Conservation (phyloP, 495 filamentous ascomycete species). For the Daldinia vernicosa region DNA sequence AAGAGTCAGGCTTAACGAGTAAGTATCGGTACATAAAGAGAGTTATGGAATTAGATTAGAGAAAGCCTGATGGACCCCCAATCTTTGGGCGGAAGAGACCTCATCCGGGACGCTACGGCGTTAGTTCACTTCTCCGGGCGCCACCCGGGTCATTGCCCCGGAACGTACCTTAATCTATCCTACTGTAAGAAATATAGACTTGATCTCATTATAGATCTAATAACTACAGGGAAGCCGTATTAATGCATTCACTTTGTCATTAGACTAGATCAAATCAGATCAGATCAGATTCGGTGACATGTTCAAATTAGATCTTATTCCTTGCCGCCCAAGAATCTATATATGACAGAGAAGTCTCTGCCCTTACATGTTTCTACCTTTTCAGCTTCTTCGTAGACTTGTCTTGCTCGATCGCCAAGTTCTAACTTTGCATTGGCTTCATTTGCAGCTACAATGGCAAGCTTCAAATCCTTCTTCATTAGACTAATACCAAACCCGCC, state of each 20-base stretch:
- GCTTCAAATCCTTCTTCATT: slow-evolving; percentile 83
- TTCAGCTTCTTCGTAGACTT: slow-evolving; percentile 73
- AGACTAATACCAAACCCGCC: slow-evolving; percentile 85
- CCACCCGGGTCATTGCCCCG: slow-evolving; percentile 17
- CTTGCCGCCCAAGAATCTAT: slow-evolving; percentile 71
- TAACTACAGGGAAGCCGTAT: not conserved
- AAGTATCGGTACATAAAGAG: not conserved
- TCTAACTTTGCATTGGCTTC: slow-evolving; percentile 72
- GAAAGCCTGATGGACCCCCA: not conserved
- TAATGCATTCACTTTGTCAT: not conserved
- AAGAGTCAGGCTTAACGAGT: not conserved
- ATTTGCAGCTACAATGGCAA: slow-evolving; percentile 77
- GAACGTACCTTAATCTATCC: not conserved
- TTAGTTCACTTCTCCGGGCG: slow-evolving; percentile 20
- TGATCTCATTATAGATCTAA: not conserved
- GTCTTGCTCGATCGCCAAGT: slow-evolving; percentile 68
- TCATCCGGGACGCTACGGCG: slow-evolving; percentile 28
- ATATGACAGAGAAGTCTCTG: slow-evolving; percentile 87
- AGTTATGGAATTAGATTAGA: not conserved
- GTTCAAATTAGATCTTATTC: slow-evolving; percentile 44
- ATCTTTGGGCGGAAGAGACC: slow-evolving; percentile 18
- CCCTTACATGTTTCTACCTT: slow-evolving; percentile 68
- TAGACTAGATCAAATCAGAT: slow-evolving; percentile 1
- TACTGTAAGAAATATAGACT: not conserved
- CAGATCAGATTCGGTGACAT: slow-evolving; percentile 12